A percentile compares a stretch with the other conserved stretches of the same genome.
Evolutionary conservation across 495 filamentous ascomycete genomes (phyloP).

Genomic region (Penicillium parvum): DNA sequence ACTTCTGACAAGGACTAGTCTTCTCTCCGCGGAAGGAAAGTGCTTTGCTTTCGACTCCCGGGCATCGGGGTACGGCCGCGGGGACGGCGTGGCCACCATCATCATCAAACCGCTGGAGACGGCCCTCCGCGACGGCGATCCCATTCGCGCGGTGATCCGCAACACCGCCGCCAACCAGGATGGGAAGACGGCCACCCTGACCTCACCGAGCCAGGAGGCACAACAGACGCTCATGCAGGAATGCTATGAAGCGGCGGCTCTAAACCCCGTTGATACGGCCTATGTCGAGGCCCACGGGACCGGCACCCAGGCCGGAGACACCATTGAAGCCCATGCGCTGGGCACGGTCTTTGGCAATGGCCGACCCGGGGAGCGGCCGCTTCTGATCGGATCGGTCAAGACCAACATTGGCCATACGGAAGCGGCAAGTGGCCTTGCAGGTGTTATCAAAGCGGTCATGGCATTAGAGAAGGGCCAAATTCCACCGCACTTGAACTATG

Average conservation of each 20-base stretch:
- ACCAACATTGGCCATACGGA: neutral
- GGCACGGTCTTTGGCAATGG: neutral
- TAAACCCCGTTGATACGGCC: slow-evolving; percentile 18
- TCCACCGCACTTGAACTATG: neutral
- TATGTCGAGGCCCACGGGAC: slow-evolving; percentile 29
- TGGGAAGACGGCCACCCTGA: slow-evolving; percentile 30
- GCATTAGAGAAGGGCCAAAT: slow-evolving; percentile 14
- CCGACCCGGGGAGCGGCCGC: neutral
- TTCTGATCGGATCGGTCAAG: neutral
- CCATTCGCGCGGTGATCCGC: slow-evolving; percentile 32
- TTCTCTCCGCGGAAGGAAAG: neutral
- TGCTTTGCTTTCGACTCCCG: neutral
- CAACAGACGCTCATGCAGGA: slow-evolving; percentile 16
- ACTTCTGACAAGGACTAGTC: neutral
- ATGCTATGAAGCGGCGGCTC: slow-evolving; percentile 18
- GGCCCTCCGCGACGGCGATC: slow-evolving; percentile 25
- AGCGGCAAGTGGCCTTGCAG: neutral
- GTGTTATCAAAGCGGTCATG: slow-evolving; percentile 24
- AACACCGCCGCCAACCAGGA: slow-evolving; percentile 44
- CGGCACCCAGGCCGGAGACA: neutral
- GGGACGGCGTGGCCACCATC: slow-evolving; percentile 41
- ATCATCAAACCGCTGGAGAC: slow-evolving; percentile 22
- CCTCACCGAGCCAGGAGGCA: slow-evolving; percentile 20
- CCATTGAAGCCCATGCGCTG: neutral
- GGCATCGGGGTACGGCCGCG: slow-evolving; percentile 45